Base-by-base conservation (phyloP, 169 alveolate genomes). In the Plasmodium vivax region DNA sequence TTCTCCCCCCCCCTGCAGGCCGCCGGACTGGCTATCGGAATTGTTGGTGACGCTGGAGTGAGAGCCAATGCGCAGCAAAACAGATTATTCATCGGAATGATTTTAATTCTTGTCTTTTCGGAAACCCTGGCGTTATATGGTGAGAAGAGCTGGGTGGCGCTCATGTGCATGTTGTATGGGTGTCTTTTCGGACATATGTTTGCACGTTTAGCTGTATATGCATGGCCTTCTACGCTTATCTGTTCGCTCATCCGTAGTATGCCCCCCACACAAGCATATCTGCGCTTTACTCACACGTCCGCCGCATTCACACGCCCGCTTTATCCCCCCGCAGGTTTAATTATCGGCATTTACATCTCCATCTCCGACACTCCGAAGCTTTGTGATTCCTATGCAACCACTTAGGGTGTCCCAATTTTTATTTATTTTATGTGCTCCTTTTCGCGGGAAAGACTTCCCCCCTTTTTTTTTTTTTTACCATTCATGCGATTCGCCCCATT, bases 11-110 rank as follows among this genome's bases (percentile, higher is more conserved):
- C 36, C 19, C 23, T 93, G 34, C 95, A 98, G 98, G 99, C 99
- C 73, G 99, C 99, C 47, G 99, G 99, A 47, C 96, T 99, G 45
- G 99, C 99, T 80, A 99, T 99, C 85, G 99, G 99, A 72, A 99
- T 99, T 54, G 99, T 99, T 58, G 99, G 99, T 79, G 99, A 99
- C 94, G 99, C 99, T 30, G 99, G 99, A 96, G 99, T 99, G 56
- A 98, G 99, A 94, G 99, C 99, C 43, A 98, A 99, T 95, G 99
- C 99, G 5, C 99, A 99, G 97, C 99, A 99, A 96, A 99, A 99
- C 34, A 98, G 99, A 93, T 98, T 99, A 84, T 99, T 99, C 96
- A 99, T 99, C 84, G 99, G 99, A 71, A 98, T 99, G 99, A 98
- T 99, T 94, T 98, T 99, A 85, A 99, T 99, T 95, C 99, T 99